Conservation (phyloP, 306 rosid genomes). For the Citrullus amarus region DNA sequence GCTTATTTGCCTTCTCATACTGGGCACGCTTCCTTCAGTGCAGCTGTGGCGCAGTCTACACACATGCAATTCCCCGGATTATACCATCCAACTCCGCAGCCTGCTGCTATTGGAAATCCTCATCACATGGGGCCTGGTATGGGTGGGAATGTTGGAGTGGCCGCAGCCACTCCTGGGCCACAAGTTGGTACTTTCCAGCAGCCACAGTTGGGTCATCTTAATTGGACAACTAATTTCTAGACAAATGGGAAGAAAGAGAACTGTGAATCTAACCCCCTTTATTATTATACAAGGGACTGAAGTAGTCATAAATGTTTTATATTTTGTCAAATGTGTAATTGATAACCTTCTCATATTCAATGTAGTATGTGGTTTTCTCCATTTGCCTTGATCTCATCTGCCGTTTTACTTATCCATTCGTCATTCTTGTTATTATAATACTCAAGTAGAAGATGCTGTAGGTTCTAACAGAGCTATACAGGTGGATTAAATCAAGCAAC, state of each 20-base stretch:
- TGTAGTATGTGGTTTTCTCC: constrained; percentile 13
- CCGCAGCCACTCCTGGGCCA: constrained; percentile 74
- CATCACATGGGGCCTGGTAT: constrained; percentile 82
- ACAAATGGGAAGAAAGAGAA: constrained; percentile 10
- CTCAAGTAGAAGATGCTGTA: background rate
- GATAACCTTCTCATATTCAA: constrained; percentile 22
- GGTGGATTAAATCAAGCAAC: background rate
- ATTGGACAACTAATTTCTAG: constrained; percentile 92
- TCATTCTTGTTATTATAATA: background rate
- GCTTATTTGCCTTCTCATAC: constrained; percentile 78
- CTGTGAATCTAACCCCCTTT: constrained; percentile 49
- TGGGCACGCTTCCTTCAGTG: constrained; percentile 65
- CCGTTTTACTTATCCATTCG: background rate
- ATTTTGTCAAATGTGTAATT: constrained; percentile 40
- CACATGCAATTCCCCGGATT: constrained; percentile 97
- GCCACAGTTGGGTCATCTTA: constrained; percentile 74
- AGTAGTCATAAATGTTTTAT: constrained; percentile 50
- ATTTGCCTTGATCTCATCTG: background rate
- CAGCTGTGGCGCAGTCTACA: constrained; percentile 88
- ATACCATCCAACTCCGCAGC: constrained; percentile 79
- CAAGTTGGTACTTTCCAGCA: constrained; percentile 95
- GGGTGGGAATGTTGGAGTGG: constrained; percentile 82
- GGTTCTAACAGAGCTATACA: background rate
- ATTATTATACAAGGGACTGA: constrained; percentile 40
- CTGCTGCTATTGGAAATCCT: constrained; percentile 50